Conservation (phyloP, 2,329 filamentous ascomycete genomes). For the Hypoxylon sp. region DNA sequence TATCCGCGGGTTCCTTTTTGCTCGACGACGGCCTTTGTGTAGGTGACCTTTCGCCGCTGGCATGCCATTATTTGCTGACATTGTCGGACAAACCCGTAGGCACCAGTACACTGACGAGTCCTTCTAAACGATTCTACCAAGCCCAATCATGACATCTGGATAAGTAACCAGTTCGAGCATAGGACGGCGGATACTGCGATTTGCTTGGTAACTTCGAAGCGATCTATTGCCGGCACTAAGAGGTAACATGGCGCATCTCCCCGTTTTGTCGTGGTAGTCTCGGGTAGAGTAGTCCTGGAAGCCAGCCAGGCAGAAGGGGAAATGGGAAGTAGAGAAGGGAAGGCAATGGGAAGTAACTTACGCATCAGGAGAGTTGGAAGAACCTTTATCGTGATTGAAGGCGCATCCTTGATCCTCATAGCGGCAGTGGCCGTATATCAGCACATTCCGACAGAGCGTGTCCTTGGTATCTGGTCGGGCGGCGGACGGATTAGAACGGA, state of each 20-base stretch:
- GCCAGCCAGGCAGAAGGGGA: constrained; percentile 25
- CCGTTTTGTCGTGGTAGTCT: constrained; percentile 15
- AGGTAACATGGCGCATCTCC: constrained; percentile 9
- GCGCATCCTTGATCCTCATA: constrained; percentile 92
- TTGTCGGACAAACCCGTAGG: constrained; percentile 3
- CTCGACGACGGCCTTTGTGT: not conserved
- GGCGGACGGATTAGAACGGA: constrained; percentile 36
- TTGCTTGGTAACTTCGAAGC: not conserved
- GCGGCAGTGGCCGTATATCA: constrained; percentile 92
- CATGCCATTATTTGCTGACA: constrained; percentile 1
- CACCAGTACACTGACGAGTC: not conserved
- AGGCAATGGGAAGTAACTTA: constrained; percentile 43
- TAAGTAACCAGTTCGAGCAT: not conserved
- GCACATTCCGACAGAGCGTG: constrained; percentile 89
- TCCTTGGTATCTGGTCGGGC: constrained; percentile 78
- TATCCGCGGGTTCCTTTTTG: not conserved
- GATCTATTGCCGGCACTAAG: constrained; percentile 6
- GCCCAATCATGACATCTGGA: not conserved
- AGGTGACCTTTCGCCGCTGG: not conserved
- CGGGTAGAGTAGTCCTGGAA: constrained; percentile 13
- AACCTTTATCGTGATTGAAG: constrained; percentile 84
- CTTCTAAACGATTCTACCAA: constrained; percentile 3
- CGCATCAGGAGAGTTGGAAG: constrained; percentile 50
- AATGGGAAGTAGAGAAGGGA: not conserved
- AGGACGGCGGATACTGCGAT: constrained; percentile 16